phyloP scores from a whole-genome alignment of 2,329 filamentous ascomycete genomes.

The Colletotrichum filicis region DNA sequence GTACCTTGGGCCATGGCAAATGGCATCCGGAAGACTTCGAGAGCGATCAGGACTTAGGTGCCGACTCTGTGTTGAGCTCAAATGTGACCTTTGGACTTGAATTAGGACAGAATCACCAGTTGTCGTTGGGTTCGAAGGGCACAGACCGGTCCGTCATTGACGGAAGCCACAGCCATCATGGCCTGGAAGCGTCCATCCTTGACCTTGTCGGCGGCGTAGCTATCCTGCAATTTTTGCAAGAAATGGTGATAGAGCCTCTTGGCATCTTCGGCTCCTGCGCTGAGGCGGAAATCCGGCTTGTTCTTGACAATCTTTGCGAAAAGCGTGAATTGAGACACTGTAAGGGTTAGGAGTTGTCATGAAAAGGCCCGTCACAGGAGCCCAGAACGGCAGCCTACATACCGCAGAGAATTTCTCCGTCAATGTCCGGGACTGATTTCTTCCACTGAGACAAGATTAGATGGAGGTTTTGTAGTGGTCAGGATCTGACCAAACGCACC shows the following conservation, averaged over 20 bases:
- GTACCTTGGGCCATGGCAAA: not conserved
- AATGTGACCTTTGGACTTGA: constrained; percentile 35
- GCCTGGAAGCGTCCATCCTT: constrained; percentile 98
- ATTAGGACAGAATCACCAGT: not conserved
- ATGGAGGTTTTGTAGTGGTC: constrained; percentile 1
- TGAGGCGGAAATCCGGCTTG: constrained; percentile 94
- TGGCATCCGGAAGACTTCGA: not conserved
- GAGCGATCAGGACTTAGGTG: not conserved
- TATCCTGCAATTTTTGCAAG: constrained; percentile 77
- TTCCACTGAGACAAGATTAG: constrained; percentile 76
- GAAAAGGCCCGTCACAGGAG: not conserved
- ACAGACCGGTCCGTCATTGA: constrained; percentile 82
- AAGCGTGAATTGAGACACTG: constrained; percentile 97
- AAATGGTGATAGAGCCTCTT: constrained; percentile 87
- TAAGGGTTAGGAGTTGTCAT: not conserved
- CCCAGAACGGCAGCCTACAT: constrained; percentile 43
- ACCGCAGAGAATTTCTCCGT: constrained; percentile 96
- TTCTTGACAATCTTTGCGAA: constrained; percentile 94
- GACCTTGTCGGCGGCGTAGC: constrained; percentile 79
- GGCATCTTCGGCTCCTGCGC: constrained; percentile 81
- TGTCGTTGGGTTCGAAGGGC: not conserved
- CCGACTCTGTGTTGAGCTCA: constrained; percentile 21
- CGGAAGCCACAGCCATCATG: constrained; percentile 96
- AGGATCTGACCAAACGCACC: constrained; percentile 55
- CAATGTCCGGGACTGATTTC: constrained; percentile 85